These are phyloP conservation scores for Tirmania nivea DNA, from an alignment of 495 filamentous ascomycete species.

Conservation along the genomic window DNA sequence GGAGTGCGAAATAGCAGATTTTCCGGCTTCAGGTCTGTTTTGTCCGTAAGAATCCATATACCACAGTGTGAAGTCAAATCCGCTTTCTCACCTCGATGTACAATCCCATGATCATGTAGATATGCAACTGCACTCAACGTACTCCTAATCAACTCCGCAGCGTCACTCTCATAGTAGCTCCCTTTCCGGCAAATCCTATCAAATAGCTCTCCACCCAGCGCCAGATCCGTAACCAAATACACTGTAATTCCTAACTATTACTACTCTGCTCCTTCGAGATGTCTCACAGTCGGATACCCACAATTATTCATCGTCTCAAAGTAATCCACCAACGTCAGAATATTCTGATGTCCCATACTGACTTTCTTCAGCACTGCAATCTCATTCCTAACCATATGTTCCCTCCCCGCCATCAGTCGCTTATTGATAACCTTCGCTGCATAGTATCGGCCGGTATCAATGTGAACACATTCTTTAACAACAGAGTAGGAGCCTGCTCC, in stretches of 20 bases:
- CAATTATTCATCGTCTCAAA: constrained; percentile 99
- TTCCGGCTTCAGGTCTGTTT: constrained; percentile 42
- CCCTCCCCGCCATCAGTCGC: constrained; percentile 84
- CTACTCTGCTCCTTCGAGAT: not conserved
- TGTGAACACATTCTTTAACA: constrained; percentile 98
- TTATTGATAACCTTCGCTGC: constrained; percentile 99
- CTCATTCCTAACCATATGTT: constrained; percentile 98
- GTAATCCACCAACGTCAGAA: constrained; percentile 91
- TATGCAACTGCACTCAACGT: constrained; percentile 95
- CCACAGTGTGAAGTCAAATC: not conserved
- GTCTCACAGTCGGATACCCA: constrained; percentile 20
- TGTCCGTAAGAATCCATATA: not conserved
- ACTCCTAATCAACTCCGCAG: constrained; percentile 81
- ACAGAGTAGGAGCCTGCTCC: constrained; percentile 94
- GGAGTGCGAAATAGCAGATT: constrained; percentile 61
- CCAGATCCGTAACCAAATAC: constrained; percentile 92
- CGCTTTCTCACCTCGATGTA: constrained; percentile 48
- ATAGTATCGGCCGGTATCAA: constrained; percentile 94
- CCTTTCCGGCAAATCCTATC: constrained; percentile 97
- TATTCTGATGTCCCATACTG: constrained; percentile 96
- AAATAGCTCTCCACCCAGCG: constrained; percentile 88
- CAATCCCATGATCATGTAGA: constrained; percentile 93
- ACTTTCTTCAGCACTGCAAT: constrained; percentile 91
- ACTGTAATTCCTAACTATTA: constrained; percentile 27
- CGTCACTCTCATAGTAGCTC: constrained; percentile 92